phyloP scores from a whole-genome alignment of 768 basidiomycete genomes.

The Cystobasidium tubakii region DNA sequence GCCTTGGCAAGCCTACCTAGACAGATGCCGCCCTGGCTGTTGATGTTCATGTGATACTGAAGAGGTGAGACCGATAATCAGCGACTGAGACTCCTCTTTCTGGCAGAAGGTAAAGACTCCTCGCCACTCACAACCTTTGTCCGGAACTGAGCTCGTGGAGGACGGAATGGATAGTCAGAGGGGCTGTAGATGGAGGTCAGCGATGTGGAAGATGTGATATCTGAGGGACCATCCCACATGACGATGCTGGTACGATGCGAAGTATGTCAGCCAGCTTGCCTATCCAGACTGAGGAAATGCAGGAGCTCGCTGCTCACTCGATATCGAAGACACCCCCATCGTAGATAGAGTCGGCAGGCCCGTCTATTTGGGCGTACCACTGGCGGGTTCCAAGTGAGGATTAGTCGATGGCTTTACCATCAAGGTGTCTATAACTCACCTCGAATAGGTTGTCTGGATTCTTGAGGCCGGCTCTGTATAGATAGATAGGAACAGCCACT shows the following conservation, averaged over 20 bases:
- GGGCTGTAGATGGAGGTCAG: conserved; percentile 54
- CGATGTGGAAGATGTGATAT: too few relatives aligned
- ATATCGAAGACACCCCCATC: conserved; percentile 36
- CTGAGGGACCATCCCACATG: neutral
- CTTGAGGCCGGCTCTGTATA: conserved; percentile 27
- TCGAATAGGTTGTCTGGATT: conserved; percentile 34
- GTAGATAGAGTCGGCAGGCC: conserved; percentile 20
- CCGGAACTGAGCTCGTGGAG: conserved; percentile 55
- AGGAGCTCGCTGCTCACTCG: conserved; percentile 13
- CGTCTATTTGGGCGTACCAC: conserved; percentile 35
- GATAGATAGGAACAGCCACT: neutral
- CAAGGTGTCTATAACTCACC: neutral
- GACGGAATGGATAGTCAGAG: conserved; percentile 99
- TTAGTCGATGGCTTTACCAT: neutral
- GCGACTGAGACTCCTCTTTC: neutral
- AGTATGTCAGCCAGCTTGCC: neutral
- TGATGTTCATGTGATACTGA: conserved; percentile 31
- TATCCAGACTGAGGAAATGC: neutral
- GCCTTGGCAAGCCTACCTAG: conserved; percentile 7
- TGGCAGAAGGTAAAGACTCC: neutral
- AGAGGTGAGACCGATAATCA: conserved; percentile 14
- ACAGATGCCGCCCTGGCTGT: conserved; percentile 42
- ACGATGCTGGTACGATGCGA: neutral
- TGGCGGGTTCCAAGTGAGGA: neutral
- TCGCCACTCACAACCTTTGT: conserved; percentile 33